Base-by-base conservation (phyloP, 148 eudicot species). In the Amaranthus hypochondriacus region DNA sequence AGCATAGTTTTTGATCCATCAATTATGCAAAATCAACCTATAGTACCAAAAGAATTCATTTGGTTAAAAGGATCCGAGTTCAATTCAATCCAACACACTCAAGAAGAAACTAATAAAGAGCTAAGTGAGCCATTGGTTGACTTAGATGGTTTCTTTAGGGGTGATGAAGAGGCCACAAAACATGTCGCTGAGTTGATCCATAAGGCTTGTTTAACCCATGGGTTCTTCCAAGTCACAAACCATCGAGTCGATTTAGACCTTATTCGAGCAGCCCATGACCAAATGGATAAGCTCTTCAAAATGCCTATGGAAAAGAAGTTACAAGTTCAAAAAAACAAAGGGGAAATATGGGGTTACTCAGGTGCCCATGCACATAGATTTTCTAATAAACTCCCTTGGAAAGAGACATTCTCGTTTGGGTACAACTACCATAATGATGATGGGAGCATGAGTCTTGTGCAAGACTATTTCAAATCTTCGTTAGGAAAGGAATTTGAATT, bases 291-390 rank as follows among this genome's bases (percentile, higher is more conserved):
- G 10, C 53, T 81, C 4, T 81, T 84, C 44, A 76, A 70, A 53
- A 48, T 81, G 56, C 80, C 80, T 5, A 21, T 72, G 46, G 73
- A 70, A 14, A 64, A 69, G 82, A 84, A 84, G 58, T 10, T 76
- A n/a, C 64, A 71, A 52, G 82, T 69, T 59, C 78, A 56, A 4
- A 84, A 75, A 52, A 75, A 70, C 64, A 74, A 74, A 5, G 86
- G 86, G 4, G 79, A 81, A 3, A 49, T 84, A 70, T 81, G 75
- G 62, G 86, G 86, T 6, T 84, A 84, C 69, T 84, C 86, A 10
- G 84, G 82, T 69, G 86, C 76, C 54, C 86, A 84, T 69, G 75
- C 80, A 64, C 84, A 84, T 76, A 79, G 86, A 9, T 84, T 72
- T 51, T 62, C 73, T 8, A 62, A 79, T 14, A 68, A 81, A 55